Evolutionary conservation across 2,329 filamentous ascomycete species (phyloP), one percentile per base, ranked within the genome.

Genomic region (Torrubiella hemipterigena): DNA sequence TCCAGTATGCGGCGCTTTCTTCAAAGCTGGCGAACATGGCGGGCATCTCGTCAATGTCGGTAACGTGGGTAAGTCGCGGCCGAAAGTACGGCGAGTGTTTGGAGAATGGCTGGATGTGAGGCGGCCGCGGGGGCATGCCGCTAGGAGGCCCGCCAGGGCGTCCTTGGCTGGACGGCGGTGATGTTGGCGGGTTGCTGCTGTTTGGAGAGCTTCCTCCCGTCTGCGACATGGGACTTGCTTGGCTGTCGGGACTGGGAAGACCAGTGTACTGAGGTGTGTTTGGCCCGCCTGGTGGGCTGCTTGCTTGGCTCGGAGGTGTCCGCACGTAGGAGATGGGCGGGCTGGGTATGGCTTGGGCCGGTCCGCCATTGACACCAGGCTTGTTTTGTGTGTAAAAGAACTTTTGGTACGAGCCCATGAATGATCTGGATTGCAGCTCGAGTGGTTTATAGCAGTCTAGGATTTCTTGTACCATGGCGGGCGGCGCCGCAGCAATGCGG

Each of bases 371-470:
- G 20, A 15, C n/a, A 16, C 13, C 6, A 8, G 18, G 8, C 19
- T 14, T 11, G 17, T n/a, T 14, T 30, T 46, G 43, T 1, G 50
- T 44, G 26, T 48, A 51, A 35, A 56, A 54, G 37, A 49, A 49
- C 18, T 52, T 52, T 32, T 42, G 47, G 30, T 55, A 58, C 1
- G 55, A 56, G 1, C 53, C 53, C 47, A 57, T 49, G 22, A 56
- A 58, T 3, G 55, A 55, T 12, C 55, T 48, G 3, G 54, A 57
- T 37, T 58, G 55, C 11, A 58, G 35, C 33, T 58, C 55, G 6
- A 58, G 36, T 3, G 55, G 55, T 17, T 50, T 56, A 17, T 56
- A 58, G 30, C 55, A 58, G 26, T 58, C 55, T 1, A 58, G 37
- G 16, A 58, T 56, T 31, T 58, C 53, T 17, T 56, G 49, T 0